Percentiles rank a stretch among this genome's conserved stretches.
These are phyloP conservation scores for Balansia obtecta DNA, from an alignment of 2,329 filamentous ascomycete genomes.

Conservation along the genomic window DNA sequence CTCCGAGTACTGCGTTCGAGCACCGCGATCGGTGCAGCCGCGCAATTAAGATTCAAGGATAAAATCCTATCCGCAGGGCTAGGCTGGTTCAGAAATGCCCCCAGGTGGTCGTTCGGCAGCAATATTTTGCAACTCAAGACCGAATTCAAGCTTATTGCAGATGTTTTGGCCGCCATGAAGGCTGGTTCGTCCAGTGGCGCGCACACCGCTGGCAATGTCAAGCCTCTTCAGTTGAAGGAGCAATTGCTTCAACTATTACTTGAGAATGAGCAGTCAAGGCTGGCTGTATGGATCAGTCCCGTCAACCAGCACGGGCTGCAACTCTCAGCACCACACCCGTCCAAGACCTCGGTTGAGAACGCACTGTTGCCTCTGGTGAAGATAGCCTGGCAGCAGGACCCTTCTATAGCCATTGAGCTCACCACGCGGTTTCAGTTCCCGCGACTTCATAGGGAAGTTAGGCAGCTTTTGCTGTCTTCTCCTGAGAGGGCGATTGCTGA, in stretches of 20 bases:
- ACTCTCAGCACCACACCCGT: constrained; percentile 25
- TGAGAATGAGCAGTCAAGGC: constrained; percentile 69
- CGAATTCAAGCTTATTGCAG: constrained; percentile 68
- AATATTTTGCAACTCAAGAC: constrained; percentile 90
- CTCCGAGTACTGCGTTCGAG: constrained; percentile 64
- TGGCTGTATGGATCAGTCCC: constrained; percentile 85
- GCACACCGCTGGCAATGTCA: constrained; percentile 39
- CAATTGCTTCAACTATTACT: constrained; percentile 70
- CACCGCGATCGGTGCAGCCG: constrained; percentile 48
- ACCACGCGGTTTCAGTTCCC: constrained; percentile 65
- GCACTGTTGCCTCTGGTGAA: constrained; percentile 53
- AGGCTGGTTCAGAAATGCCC: constrained; percentile 74
- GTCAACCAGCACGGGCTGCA: constrained; percentile 42
- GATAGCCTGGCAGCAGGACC: constrained; percentile 78
- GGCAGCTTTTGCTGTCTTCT: constrained; percentile 67
- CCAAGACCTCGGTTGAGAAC: constrained; percentile 28
- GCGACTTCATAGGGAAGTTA: constrained; percentile 61
- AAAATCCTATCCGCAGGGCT: constrained; percentile 76
- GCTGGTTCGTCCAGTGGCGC: constrained; percentile 48
- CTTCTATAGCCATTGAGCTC: constrained; percentile 79
- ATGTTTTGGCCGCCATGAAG: constrained; percentile 58
- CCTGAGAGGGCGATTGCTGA: constrained; percentile 73
- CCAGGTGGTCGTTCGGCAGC: constrained; percentile 90
- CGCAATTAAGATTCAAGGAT: constrained; percentile 78
- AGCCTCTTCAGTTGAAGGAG: constrained; percentile 65